phyloP scores from a whole-genome alignment of 306 rosid genomes.

The Lotus japonicus region DNA sequence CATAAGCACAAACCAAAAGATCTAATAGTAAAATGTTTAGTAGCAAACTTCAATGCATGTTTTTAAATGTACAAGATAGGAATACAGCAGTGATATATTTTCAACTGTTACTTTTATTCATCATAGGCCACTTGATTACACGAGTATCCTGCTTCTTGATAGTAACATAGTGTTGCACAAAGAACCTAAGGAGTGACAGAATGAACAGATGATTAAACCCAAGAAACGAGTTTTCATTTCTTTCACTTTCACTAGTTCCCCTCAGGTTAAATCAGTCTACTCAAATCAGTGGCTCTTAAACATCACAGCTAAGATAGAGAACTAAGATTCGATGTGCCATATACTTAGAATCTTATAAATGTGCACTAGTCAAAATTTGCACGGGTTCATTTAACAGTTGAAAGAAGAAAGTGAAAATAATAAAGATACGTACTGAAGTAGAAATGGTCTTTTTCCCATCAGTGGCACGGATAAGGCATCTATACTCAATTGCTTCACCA shows the following conservation, averaged over 20 bases:
- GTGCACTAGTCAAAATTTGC: neutral
- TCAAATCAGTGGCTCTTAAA: neutral
- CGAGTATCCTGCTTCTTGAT: too few relatives aligned
- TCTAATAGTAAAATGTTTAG: too few relatives aligned
- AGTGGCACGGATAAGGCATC: constrained; percentile 93
- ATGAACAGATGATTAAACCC: neutral
- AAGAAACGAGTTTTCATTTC: neutral
- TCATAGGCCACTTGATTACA: too few relatives aligned
- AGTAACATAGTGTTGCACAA: too few relatives aligned
- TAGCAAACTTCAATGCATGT: too few relatives aligned
- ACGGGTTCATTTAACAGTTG: neutral
- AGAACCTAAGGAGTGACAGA: neutral
- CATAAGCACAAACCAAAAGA: too few relatives aligned
- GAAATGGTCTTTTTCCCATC: constrained; percentile 88
- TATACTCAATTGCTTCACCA: constrained; percentile 64
- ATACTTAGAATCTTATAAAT: too few relatives aligned
- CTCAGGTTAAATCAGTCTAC: neutral
- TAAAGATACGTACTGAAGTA: constrained; percentile 57
- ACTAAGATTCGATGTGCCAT: too few relatives aligned
- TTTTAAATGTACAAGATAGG: too few relatives aligned
- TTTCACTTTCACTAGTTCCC: too few relatives aligned
- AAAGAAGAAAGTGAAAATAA: neutral
- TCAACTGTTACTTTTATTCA: too few relatives aligned
- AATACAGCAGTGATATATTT: too few relatives aligned
- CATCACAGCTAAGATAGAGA: neutral